Conservation (phyloP, 371 early-diverging fungal species). For the Phascolomyces articulosus region DNA sequence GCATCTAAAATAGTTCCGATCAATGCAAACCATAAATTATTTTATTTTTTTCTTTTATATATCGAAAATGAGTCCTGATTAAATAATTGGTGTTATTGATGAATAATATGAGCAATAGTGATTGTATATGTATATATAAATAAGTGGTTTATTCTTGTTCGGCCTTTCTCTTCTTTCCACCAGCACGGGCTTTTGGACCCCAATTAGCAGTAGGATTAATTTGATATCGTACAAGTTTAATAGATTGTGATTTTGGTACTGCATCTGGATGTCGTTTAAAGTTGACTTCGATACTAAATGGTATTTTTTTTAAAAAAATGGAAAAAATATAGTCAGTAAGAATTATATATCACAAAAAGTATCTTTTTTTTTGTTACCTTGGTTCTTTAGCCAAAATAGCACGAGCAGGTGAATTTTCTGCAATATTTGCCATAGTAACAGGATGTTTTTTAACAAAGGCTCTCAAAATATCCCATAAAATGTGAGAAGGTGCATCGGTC, state of each 20-base stretch:
- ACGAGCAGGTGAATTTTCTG: constrained; percentile 70
- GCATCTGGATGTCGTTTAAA: constrained; percentile 78
- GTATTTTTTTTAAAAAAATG: neutral
- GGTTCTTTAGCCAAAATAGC: constrained; percentile 67
- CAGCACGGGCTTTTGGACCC: constrained; percentile 92
- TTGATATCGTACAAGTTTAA: constrained; percentile 90
- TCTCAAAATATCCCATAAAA: constrained; percentile 95
- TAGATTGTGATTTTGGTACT: constrained; percentile 73
- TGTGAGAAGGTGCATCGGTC: constrained; percentile 89
- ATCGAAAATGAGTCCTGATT: too few species aligned
- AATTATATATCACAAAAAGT: too few species aligned
- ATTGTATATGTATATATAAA: too few species aligned
- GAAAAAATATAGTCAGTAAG: neutral
- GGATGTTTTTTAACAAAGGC: constrained; percentile 74
- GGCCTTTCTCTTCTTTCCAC: constrained; percentile 52
- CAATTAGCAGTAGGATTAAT: constrained; percentile 92
- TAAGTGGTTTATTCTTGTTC: neutral
- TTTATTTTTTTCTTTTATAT: too few species aligned
- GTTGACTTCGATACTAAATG: constrained; percentile 54
- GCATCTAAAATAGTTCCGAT: too few species aligned
- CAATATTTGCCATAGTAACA: constrained; percentile 68
- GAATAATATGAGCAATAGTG: too few species aligned
- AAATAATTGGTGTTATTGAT: too few species aligned
- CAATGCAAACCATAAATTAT: too few species aligned
- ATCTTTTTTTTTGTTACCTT: constrained; percentile 25